Conservation (phyloP, 805 yeast genomes). For the Ogataea sp. region DNA sequence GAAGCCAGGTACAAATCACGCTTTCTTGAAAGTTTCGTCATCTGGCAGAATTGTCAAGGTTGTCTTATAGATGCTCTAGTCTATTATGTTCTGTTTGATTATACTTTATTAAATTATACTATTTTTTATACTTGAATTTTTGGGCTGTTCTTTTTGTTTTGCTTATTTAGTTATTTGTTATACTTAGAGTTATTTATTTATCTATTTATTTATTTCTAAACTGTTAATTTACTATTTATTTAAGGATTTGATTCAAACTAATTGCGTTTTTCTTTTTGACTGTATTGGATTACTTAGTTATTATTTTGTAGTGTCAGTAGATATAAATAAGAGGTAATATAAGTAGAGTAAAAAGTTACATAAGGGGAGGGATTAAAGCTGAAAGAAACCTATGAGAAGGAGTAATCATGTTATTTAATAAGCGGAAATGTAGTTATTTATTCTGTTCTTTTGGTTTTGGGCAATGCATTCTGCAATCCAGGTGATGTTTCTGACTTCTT, state of each 20-base stretch:
- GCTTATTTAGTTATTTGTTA: conserved; percentile 3
- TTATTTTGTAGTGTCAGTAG: too few relatives aligned
- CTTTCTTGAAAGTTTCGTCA: conserved; percentile 43
- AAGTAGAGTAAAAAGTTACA: too few relatives aligned
- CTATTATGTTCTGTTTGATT: not conserved
- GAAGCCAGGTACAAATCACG: conserved; percentile 44
- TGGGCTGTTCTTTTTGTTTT: not conserved
- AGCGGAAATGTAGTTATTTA: conserved; percentile 83
- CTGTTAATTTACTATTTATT: too few relatives aligned
- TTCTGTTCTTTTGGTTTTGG: conserved; percentile 93
- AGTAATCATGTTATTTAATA: conserved; percentile 31
- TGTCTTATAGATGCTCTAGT: conserved; percentile 29
- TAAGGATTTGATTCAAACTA: too few relatives aligned
- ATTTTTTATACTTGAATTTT: too few relatives aligned
- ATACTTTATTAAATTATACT: not conserved
- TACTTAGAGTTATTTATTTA: not conserved
- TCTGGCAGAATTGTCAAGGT: conserved; percentile 51
- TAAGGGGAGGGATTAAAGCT: too few relatives aligned
- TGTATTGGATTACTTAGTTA: not conserved
- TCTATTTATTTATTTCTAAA: not conserved
- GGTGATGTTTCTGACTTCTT: conserved; percentile 94
- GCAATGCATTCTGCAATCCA: conserved; percentile 99
- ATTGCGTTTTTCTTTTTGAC: not conserved
- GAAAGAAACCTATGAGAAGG: too few relatives aligned
- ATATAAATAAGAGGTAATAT: too few relatives aligned